These are phyloP conservation scores for Venustampulla echinocandica DNA, from an alignment of 495 filamentous ascomycete species.

Conservation along the genomic window DNA sequence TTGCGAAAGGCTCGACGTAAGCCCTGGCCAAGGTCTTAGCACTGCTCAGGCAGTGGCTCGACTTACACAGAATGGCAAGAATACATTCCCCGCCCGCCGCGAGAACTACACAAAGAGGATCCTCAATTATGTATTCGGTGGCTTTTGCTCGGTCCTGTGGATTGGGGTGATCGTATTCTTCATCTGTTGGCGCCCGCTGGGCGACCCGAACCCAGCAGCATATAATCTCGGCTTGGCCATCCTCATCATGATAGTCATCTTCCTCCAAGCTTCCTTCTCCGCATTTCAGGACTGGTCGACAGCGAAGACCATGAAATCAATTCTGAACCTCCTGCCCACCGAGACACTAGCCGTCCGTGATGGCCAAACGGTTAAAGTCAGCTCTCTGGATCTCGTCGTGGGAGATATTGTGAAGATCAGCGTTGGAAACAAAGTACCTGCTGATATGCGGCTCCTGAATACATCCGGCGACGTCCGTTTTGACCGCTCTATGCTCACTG, in stretches of 20 bases:
- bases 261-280: constrained; percentile 30
- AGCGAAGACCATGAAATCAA: constrained; percentile 47
- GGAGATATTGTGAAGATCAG: constrained; percentile 55
- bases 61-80: constrained; percentile 20
- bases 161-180: constrained; percentile 31
- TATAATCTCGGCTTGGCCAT: constrained; percentile 29
- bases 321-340: constrained; percentile 56
- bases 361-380: constrained; percentile 36
- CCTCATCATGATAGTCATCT: constrained; percentile 29
- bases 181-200: constrained; percentile 30
- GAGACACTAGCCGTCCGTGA: constrained; percentile 52
- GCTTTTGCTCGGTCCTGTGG: constrained; percentile 32
- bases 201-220: constrained; percentile 23
- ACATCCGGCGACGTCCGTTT: constrained; percentile 57
- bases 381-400: constrained; percentile 51
- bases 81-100: constrained; percentile 24
- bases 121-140: constrained; percentile 29
- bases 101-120: constrained; percentile 26
- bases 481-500: constrained; percentile 60
- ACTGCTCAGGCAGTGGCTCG: constrained; percentile 20
- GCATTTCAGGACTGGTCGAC: constrained; percentile 33
- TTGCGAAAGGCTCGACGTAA: background rate
- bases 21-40: constrained; percentile 11
- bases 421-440: constrained; percentile 57
- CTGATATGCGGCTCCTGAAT: constrained; percentile 56